phyloP scores from a whole-genome alignment of 495 filamentous ascomycete genomes.

The Beverwykella pulmonaria region DNA sequence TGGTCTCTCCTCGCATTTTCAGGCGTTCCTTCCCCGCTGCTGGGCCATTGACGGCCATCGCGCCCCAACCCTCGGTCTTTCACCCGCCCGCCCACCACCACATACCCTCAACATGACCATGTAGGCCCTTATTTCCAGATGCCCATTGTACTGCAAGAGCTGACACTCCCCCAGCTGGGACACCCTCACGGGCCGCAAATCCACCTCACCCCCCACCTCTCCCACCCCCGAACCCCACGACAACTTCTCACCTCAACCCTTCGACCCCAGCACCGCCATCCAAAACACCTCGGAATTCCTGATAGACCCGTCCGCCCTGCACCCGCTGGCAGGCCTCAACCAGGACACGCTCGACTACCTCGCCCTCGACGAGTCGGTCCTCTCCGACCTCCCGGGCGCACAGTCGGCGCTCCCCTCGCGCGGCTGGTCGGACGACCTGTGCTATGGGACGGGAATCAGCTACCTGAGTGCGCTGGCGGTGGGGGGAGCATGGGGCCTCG shows the following conservation, averaged over 20 bases:
- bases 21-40: slow-evolving; percentile 16
- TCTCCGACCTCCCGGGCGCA: slow-evolving; percentile 84
- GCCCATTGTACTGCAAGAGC: neutral
- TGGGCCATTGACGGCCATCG: slow-evolving; percentile 8
- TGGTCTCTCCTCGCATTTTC: neutral
- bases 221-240: slow-evolving; percentile 46
- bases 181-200: slow-evolving; percentile 80
- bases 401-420: slow-evolving; percentile 87
- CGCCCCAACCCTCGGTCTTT: neutral
- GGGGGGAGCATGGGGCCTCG: slow-evolving; percentile 88
- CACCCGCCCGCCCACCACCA: neutral
- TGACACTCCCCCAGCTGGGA: slow-evolving; percentile 61
- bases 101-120: slow-evolving; percentile 29
- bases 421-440: slow-evolving; percentile 96
- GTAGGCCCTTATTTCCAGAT: slow-evolving; percentile 4
- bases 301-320: slow-evolving; percentile 81
- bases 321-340: slow-evolving; percentile 93
- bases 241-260: slow-evolving; percentile 58
- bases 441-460: slow-evolving; percentile 93
- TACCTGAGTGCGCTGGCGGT: slow-evolving; percentile 84
- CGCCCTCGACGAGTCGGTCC: slow-evolving; percentile 84
- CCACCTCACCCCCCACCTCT: slow-evolving; percentile 49
- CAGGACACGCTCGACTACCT: slow-evolving; percentile 92
- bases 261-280: slow-evolving; percentile 64
- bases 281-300: slow-evolving; percentile 85